Evolutionary conservation across 345 rosid genomes (phyloP).

Genomic region (Physaria fendleri): DNA sequence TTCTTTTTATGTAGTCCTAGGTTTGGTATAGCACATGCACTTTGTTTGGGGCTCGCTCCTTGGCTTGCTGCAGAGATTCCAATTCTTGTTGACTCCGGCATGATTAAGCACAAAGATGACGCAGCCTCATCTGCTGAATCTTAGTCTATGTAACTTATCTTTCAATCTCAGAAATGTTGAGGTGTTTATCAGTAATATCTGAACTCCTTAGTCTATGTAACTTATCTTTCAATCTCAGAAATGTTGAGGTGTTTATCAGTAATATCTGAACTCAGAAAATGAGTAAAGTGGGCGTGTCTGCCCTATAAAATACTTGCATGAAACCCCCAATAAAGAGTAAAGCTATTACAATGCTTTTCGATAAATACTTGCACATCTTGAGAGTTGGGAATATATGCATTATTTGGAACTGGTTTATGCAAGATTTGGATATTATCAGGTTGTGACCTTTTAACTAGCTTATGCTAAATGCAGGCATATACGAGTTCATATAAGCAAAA

Average conservation of each 20-base stretch:
- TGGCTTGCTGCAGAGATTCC: slow-evolving; percentile 99
- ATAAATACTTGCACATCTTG: background rate
- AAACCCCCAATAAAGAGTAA: slow-evolving; percentile 16
- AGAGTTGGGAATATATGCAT: background rate
- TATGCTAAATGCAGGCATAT: background rate
- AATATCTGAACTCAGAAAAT: slow-evolving; percentile 14
- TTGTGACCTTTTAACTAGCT: background rate
- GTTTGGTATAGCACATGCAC: slow-evolving; percentile 95
- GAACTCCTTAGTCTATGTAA: slow-evolving; percentile 37
- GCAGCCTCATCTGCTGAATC: slow-evolving; percentile 52
- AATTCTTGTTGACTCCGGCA: slow-evolving; percentile 87
- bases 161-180: background rate
- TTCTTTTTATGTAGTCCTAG: slow-evolving; percentile 58
- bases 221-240: slow-evolving; percentile 3
- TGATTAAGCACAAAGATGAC: slow-evolving; percentile 97
- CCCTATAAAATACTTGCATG: slow-evolving; percentile 1
- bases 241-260: slow-evolving; percentile 20
- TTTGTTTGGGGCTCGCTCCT: slow-evolving; percentile 97
- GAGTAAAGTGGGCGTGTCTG: background rate
- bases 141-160: slow-evolving; percentile 27
- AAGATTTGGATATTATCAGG: background rate
- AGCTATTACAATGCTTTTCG: slow-evolving; percentile 15
- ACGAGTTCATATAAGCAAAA: background rate
- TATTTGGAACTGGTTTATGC: background rate
- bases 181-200: slow-evolving; percentile 23